Base-by-base conservation (phyloP, 805 yeast species). In the Deakozyma indianensis region DNA sequence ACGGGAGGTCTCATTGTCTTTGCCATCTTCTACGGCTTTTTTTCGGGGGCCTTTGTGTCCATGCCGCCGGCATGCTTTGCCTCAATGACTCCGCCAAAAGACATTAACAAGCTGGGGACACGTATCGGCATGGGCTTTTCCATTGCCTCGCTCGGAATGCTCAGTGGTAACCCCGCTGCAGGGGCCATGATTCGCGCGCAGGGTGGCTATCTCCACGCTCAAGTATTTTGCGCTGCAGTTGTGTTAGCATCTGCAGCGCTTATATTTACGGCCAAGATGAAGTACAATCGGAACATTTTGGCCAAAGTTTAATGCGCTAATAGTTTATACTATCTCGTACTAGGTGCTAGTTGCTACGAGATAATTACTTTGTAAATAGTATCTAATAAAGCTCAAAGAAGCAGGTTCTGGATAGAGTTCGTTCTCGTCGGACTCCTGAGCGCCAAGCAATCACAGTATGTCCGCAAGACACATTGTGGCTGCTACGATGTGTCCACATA, bases 71-170 rank as follows among this genome's bases (percentile, higher is more conserved):
- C 63, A 1, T 49, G 60, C 28, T 51, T 60, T 2, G 61, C 65
- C 1, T 48, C 50, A 21, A 43, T 57, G 28, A 59, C 62, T 4
- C 48, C 54, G 11, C 18, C 38, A 7, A 32, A 32, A 0, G 54
- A 60, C 35, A 42, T 57, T 35, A 48, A 51, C 9, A 43, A 53
- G 23, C 50, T 58, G 11, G 64, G 65, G 7, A 52, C 54, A 3
- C 49, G 64, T 4, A 81, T 84, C 84, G 83, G 83, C 2, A 48
- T 77, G 35, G 72, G 84, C 1, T 66, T 83, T 29, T 32, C 38
- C 7, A 5, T 32, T 9, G 9, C 38, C 7, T 32, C 38, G 4
- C 38, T 32, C 16, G 38, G 38, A 7, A 32, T 32, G 38, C 7
- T 32, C 18, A 9, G 18, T 32, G 38, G 38, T 32, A 32, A 32